Percentiles rank a stretch among this genome's conserved stretches.
These are phyloP conservation scores for Botrytis porri DNA, from an alignment of 2,329 filamentous ascomycete genomes.

Conservation along the genomic window DNA sequence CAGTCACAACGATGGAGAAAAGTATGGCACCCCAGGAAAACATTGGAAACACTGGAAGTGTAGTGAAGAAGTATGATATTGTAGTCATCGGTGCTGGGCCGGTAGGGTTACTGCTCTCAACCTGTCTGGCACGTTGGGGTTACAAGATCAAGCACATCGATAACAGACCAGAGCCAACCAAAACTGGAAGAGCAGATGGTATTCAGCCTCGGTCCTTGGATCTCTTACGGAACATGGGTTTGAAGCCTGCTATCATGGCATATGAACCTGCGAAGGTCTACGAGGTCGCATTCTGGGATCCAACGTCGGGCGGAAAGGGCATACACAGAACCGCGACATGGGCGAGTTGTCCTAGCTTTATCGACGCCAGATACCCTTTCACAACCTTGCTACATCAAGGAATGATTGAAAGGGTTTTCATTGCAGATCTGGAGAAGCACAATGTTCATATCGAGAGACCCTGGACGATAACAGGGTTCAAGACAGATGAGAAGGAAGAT, in stretches of 20 bases:
- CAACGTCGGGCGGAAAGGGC: conserved; percentile 51
- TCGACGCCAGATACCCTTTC: conserved; percentile 68
- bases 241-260: conserved; percentile 85
- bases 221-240: conserved; percentile 81
- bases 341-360: conserved; percentile 85
- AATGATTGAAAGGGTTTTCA: conserved; percentile 67
- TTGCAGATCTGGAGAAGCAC: conserved; percentile 62
- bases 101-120: conserved; percentile 82
- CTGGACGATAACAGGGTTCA: conserved; percentile 62
- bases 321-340: conserved; percentile 69
- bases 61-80: conserved; percentile 51
- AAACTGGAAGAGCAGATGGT: conserved; percentile 83
- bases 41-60: conserved; percentile 17
- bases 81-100: conserved; percentile 89
- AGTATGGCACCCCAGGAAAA: conserved; percentile 26
- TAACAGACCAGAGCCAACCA: conserved; percentile 80
- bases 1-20: conserved; percentile 26
- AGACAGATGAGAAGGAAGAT: conserved; percentile 53
- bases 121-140: conserved; percentile 85
- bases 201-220: conserved; percentile 89
- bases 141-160: conserved; percentile 96
- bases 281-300: conserved; percentile 73
- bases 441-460: conserved; percentile 59
- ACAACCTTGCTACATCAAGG: conserved; percentile 71
- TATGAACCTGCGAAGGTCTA: conserved; percentile 83